Percentiles rank a stretch among this genome's conserved stretches.
phyloP scores from a whole-genome alignment of 768 basidiomycete species.

The Mycena haematopus region DNA sequence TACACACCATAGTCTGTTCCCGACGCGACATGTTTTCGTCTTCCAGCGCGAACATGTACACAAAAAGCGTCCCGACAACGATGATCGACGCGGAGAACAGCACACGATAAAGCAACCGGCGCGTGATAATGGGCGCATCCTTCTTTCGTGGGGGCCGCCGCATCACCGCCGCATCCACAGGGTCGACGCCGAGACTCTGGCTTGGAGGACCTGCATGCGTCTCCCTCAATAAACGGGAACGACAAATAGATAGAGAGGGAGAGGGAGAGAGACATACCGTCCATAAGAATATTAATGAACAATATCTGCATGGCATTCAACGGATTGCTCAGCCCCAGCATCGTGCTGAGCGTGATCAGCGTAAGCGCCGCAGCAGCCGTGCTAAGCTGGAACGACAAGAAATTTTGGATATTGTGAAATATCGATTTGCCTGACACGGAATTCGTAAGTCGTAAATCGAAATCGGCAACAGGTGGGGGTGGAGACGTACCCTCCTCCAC shows the following conservation, averaged over 20 bases:
- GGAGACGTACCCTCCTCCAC: conserved; percentile 80
- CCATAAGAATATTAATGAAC: conserved; percentile 99
- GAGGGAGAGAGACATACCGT: conserved; percentile 78
- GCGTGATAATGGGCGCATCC: conserved; percentile 86
- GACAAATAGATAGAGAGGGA: conserved; percentile 16
- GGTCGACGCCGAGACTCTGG: conserved; percentile 96
- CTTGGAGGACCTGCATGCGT: conserved; percentile 79
- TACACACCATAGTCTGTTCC: conserved; percentile 94
- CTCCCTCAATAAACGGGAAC: conserved; percentile 9
- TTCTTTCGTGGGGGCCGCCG: conserved; percentile 90
- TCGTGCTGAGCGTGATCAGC: conserved; percentile 93
- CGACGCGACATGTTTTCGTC: conserved; percentile 85
- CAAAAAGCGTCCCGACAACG: conserved; percentile 85
- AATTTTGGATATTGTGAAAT: conserved; percentile 99
- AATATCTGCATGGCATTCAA: conserved; percentile 98
- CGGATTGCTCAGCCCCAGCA: conserved; percentile 89
- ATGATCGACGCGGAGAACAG: conserved; percentile 95
- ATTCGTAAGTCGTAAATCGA: too few relatives aligned
- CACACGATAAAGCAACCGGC: conserved; percentile 75
- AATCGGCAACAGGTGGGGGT: too few relatives aligned
- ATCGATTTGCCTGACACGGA: conserved; percentile 88
- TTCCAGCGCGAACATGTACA: conserved; percentile 82
- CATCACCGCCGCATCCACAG: conserved; percentile 94
- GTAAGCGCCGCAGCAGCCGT: conserved; percentile 96
- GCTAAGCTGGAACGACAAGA: conserved; percentile 95